Conservation (phyloP, 495 filamentous ascomycete genomes). For the Cladorrhinum samala region DNA sequence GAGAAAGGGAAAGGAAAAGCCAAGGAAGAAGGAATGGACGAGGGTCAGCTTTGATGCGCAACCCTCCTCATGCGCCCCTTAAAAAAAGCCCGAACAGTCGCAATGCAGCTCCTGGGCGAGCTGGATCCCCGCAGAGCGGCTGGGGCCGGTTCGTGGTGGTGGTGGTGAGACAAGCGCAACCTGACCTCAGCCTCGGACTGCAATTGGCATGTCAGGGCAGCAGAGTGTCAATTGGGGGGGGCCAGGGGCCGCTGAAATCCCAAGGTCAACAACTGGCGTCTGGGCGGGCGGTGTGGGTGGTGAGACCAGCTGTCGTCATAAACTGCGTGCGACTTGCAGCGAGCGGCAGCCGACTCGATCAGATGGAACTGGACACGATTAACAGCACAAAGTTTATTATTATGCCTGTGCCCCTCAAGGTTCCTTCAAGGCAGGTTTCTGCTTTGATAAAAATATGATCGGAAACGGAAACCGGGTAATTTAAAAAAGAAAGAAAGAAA, state of each 20-base stretch:
- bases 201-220: constrained; percentile 7
- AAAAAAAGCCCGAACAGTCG: too few species aligned
- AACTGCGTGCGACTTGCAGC: constrained; percentile 6
- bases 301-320: constrained; percentile 20
- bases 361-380: too few species aligned
- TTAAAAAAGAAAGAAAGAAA: not conserved
- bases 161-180: constrained; percentile 13
- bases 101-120: too few species aligned
- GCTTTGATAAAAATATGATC: too few species aligned
- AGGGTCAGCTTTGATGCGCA: constrained; percentile 12
- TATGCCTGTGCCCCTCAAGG: too few species aligned
- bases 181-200: constrained; percentile 14
- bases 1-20: constrained; percentile 10
- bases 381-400: too few species aligned
- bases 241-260: too few species aligned
- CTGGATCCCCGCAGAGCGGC: too few species aligned
- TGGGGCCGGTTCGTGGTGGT: not conserved
- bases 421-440: too few species aligned
- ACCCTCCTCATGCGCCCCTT: constrained; percentile 20
- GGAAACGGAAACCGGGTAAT: not conserved
- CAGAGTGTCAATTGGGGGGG: constrained; percentile 5
- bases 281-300: not conserved
- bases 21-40: constrained; percentile 13
- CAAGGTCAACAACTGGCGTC: too few species aligned
- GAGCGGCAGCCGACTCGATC: not conserved